Evolutionary conservation across 208 protist species (phyloP).

Genomic region (Trypanosoma platydactyli): DNA sequence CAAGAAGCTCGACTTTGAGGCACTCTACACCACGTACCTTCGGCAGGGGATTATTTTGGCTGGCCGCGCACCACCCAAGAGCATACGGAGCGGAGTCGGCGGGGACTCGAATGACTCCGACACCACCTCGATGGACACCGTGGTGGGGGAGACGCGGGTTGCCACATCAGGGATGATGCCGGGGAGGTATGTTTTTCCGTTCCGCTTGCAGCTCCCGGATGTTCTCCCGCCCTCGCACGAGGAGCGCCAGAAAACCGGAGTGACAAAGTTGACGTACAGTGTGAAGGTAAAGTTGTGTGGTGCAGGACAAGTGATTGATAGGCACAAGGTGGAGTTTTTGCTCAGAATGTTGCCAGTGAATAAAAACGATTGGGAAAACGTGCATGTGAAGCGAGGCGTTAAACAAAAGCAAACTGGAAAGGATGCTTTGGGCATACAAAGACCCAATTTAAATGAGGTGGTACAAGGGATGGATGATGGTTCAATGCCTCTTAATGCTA

Average conservation of each 20-base stretch:
- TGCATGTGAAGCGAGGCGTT: constrained; percentile 24
- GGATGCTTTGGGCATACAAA: background rate
- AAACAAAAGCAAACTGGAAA: background rate
- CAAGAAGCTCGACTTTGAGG: constrained; percentile 36
- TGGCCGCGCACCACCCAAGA: constrained; percentile 9
- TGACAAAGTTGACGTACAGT: constrained; percentile 42
- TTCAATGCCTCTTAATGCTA: background rate
- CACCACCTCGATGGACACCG: background rate
- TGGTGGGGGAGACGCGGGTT: background rate
- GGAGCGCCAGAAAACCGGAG: constrained; percentile 28
- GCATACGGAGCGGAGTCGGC: background rate
- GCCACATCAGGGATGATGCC: constrained; percentile 32
- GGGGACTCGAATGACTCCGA: constrained; percentile 4
- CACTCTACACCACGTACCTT: constrained; percentile 50
- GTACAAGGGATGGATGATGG: background rate
- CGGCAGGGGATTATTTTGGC: constrained; percentile 42
- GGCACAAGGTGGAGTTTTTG: constrained; percentile 26
- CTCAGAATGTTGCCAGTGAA: constrained; percentile 57
- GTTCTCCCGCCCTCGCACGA: constrained; percentile 44
- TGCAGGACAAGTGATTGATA: constrained; percentile 27
- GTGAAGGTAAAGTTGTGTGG: constrained; percentile 40
- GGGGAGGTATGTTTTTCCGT: constrained; percentile 72
- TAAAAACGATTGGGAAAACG: constrained; percentile 48
- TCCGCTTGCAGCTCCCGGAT: constrained; percentile 50
- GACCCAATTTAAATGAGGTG: background rate